Conservation (phyloP, 768 basidiomycete species). For the Mycena floridula region DNA sequence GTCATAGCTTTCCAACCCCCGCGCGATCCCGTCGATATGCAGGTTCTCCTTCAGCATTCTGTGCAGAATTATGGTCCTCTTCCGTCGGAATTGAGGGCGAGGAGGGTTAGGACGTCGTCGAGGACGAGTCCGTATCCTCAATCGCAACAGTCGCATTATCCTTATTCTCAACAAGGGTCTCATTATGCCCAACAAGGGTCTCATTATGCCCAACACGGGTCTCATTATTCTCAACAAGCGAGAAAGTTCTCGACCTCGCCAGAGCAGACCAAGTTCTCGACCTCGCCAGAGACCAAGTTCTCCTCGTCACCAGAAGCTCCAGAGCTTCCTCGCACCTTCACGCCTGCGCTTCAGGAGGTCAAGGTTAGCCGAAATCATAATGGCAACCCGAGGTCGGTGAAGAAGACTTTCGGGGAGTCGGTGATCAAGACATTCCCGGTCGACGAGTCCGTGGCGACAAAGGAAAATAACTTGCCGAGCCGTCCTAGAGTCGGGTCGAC, state of each 20-base stretch:
- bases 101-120: conserved; percentile 64
- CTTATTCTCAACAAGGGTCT: too few relatives aligned
- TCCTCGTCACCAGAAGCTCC: too few relatives aligned
- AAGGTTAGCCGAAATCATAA: neutral
- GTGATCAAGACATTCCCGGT: conserved; percentile 17
- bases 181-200: too few relatives aligned
- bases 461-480: conserved; percentile 5
- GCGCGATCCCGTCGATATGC: too few relatives aligned
- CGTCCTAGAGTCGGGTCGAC: conserved; percentile 51
- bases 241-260: neutral
- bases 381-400: neutral
- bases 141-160: too few relatives aligned
- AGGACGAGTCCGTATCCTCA: conserved; percentile 70
- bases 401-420: neutral
- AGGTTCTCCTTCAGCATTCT: too few relatives aligned
- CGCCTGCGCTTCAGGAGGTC: neutral
- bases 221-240: too few relatives aligned
- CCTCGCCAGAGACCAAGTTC: too few relatives aligned
- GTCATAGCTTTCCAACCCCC: too few relatives aligned
- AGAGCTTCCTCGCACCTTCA: too few relatives aligned
- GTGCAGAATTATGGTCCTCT: too few relatives aligned
- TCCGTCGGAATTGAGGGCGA: conserved; percentile 58
- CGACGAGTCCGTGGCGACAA: conserved; percentile 1
- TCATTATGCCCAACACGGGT: too few relatives aligned
- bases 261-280: neutral